Conservation (phyloP, 129 eudicot genomes). For the Tagetes erecta region DNA sequence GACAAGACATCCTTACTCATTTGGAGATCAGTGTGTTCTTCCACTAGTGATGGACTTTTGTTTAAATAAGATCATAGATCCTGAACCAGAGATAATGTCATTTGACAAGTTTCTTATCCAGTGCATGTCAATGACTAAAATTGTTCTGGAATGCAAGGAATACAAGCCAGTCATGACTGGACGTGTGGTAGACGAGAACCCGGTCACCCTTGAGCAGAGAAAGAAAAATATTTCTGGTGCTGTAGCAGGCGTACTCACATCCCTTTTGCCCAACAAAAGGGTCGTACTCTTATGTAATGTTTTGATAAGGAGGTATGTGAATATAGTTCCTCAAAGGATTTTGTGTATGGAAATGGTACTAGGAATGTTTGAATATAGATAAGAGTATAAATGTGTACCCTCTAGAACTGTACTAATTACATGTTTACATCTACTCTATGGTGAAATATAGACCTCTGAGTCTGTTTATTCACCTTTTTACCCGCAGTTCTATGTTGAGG, state of each 20-base stretch:
- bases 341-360: not conserved
- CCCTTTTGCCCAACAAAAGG: constrained; percentile 78
- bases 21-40: constrained; percentile 85
- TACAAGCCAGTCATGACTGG: constrained; percentile 82
- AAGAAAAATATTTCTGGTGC: constrained; percentile 74
- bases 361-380: not conserved
- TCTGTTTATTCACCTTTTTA: constrained; percentile 14
- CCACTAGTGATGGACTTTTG: constrained; percentile 74
- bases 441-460: not conserved
- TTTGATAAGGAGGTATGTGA: constrained; percentile 68
- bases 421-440: not conserved
- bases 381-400: not conserved
- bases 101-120: constrained; percentile 81
- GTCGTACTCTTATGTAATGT: constrained; percentile 83
- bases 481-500: constrained; percentile 15
- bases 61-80: constrained; percentile 75
- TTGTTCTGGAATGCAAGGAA: constrained; percentile 89
- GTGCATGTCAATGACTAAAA: constrained; percentile 83
- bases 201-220: constrained; percentile 62
- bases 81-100: constrained; percentile 70
- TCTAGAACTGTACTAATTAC: constrained; percentile 1
- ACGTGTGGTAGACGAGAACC: constrained; percentile 73
- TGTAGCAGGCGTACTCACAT: constrained; percentile 65
- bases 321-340: not conserved
- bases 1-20: constrained; percentile 89